A percentile compares a stretch with the other conserved stretches of the same genome.
Conservation (phyloP, 2,329 filamentous ascomycete species). For the Didymosphaeria variabile region DNA sequence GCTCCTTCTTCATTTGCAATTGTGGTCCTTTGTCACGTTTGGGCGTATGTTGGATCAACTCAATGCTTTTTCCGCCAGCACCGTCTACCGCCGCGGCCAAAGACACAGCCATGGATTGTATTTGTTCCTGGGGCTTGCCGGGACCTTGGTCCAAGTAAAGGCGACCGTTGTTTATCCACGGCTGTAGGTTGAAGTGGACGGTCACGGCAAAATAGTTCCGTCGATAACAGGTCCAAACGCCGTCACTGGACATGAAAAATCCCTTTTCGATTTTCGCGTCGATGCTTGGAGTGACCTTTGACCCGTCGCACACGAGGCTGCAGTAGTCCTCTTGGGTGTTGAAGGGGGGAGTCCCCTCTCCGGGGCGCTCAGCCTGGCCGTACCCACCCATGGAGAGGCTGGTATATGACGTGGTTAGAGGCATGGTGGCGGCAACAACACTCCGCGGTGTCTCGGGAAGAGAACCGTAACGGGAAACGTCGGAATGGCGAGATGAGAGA, state of each 20-base stretch:
- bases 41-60: slow-evolving; percentile 88
- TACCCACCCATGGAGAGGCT: slow-evolving; percentile 22
- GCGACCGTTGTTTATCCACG: slow-evolving; percentile 65
- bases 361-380: slow-evolving; percentile 29
- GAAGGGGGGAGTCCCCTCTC: slow-evolving; percentile 55
- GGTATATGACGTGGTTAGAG: slow-evolving; percentile 35
- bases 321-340: slow-evolving; percentile 61
- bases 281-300: slow-evolving; percentile 74
- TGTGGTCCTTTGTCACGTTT: slow-evolving; percentile 91
- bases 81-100: slow-evolving; percentile 86
- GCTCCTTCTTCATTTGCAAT: slow-evolving; percentile 74
- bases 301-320: slow-evolving; percentile 68
- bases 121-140: slow-evolving; percentile 60
- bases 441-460: slow-evolving; percentile 50
- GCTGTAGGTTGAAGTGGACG: slow-evolving; percentile 77
- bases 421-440: slow-evolving; percentile 43
- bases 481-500: slow-evolving; percentile 47
- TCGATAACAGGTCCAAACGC: slow-evolving; percentile 91
- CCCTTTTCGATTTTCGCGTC: slow-evolving; percentile 86
- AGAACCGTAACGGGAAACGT: slow-evolving; percentile 46
- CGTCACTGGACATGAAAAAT: slow-evolving; percentile 78
- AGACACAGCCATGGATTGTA: slow-evolving; percentile 81
- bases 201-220: slow-evolving; percentile 90
- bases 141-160: slow-evolving; percentile 64
- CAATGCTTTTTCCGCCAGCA: slow-evolving; percentile 77